These are phyloP conservation scores for Saccharomycopsis phalli DNA, from an alignment of 1,139 yeast genomes.

Conservation along the genomic window DNA sequence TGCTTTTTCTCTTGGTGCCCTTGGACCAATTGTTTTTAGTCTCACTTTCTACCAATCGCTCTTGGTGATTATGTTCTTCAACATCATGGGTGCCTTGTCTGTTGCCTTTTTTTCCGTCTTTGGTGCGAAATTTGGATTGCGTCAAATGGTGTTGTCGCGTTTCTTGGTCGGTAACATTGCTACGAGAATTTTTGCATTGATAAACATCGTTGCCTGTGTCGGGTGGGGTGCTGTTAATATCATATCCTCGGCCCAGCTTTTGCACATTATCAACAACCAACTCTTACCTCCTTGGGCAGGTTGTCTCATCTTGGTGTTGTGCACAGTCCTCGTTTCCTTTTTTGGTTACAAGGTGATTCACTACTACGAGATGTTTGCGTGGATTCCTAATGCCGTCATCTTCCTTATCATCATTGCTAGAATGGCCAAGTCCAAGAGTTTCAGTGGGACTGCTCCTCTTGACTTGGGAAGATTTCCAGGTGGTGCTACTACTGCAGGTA, in stretches of 20 bases:
- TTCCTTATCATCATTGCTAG: conserved; percentile 75
- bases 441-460: conserved; percentile 28
- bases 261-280: conserved; percentile 62
- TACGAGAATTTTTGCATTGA: conserved; percentile 66
- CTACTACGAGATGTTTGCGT: conserved; percentile 72
- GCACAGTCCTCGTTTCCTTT: conserved; percentile 69
- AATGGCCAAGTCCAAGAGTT: conserved; percentile 56
- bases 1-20: conserved; percentile 70
- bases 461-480: conserved; percentile 20
- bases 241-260: conserved; percentile 79
- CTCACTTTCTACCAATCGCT: conserved; percentile 60
- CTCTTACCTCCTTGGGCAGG: conserved; percentile 87
- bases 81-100: conserved; percentile 60
- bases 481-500: conserved; percentile 61
- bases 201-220: conserved; percentile 78
- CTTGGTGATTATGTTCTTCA: conserved; percentile 60
- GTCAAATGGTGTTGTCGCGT: conserved; percentile 80
- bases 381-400: conserved; percentile 73
- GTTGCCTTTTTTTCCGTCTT: conserved; percentile 79
- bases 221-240: conserved; percentile 96
- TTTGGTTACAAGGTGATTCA: conserved; percentile 84
- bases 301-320: conserved; percentile 59
- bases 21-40: conserved; percentile 48
- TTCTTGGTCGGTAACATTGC: conserved; percentile 69
- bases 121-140: conserved; percentile 78